These are phyloP conservation scores for Termitomyces sp. DNA, from an alignment of 768 basidiomycete species.

Conservation along the genomic window DNA sequence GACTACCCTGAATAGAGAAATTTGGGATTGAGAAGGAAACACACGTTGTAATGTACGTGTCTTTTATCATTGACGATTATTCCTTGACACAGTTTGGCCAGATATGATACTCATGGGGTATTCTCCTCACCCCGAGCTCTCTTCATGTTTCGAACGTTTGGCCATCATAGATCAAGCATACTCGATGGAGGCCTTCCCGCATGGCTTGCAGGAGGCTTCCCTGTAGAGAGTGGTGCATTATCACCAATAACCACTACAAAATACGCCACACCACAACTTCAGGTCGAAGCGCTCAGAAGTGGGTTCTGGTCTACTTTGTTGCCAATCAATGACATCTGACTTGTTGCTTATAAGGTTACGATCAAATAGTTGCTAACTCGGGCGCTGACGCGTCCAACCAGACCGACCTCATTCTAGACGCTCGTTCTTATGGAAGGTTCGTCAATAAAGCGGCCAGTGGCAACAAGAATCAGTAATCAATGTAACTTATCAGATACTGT, in stretches of 20 bases:
- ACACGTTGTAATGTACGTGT: conserved; percentile 75
- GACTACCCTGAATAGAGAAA: conserved; percentile 30
- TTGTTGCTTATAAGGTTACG: conserved; percentile 50
- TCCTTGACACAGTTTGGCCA: conserved; percentile 8
- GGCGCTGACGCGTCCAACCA: conserved; percentile 28
- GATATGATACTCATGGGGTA: conserved; percentile 86
- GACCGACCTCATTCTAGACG: conserved; percentile 79
- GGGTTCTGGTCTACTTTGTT: conserved; percentile 11
- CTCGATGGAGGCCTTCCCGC: conserved; percentile 90
- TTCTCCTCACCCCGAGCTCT: conserved; percentile 91
- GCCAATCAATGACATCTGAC: conserved; percentile 6
- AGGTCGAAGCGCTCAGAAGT: conserved; percentile 51
- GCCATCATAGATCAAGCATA: conserved; percentile 80
- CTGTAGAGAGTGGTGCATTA: conserved; percentile 36
- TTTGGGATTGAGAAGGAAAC: conserved; percentile 69
- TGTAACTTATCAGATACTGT: conserved; percentile 47
- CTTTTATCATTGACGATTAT: background rate
- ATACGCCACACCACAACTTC: conserved; percentile 52
- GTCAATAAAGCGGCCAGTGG: conserved; percentile 10
- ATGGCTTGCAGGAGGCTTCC: conserved; percentile 65
- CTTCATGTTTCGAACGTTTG: conserved; percentile 92
- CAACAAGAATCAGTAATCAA: background rate
- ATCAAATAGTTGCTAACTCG: conserved; percentile 74
- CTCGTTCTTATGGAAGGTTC: conserved; percentile 77
- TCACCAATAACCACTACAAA: conserved; percentile 18